Conservation (phyloP, 1,284 basidiomycete genomes). For the Ceratobasidium sp. region DNA sequence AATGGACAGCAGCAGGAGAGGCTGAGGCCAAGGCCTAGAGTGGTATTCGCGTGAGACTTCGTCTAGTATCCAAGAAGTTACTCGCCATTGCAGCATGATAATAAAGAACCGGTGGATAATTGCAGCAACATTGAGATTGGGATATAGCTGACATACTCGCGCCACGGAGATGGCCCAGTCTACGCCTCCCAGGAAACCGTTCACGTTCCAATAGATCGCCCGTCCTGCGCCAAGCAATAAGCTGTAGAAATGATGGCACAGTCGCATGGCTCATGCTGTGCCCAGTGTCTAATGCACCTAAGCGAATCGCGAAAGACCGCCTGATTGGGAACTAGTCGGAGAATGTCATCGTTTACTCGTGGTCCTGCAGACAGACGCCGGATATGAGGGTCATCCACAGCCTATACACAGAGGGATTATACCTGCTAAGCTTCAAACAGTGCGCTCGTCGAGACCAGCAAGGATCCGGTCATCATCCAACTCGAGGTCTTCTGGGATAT, state of each 20-base stretch:
- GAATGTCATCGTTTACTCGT: conserved; percentile 96
- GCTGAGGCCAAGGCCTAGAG: conserved; percentile 97
- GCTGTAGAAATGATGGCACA: neutral
- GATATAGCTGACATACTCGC: conserved; percentile 97
- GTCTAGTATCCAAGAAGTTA: no score
- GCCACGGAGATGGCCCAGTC: conserved; percentile 99
- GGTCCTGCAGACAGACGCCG: no score
- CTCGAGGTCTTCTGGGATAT: conserved; percentile 90
- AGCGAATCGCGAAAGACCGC: conserved; percentile 93
- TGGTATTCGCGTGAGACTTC: conserved; percentile 12
- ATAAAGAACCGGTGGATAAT: conserved; percentile 98
- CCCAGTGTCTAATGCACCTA: conserved; percentile 97
- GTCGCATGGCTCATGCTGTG: conserved; percentile 70
- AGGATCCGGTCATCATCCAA: conserved; percentile 91
- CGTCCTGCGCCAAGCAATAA: conserved; percentile 60
- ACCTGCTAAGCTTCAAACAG: conserved; percentile 94
- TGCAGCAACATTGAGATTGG: conserved; percentile 90
- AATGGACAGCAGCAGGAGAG: conserved; percentile 94
- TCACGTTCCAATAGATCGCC: conserved; percentile 98
- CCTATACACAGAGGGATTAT: conserved; percentile 47
- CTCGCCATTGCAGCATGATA: conserved; percentile 94
- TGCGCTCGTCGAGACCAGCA: conserved; percentile 92
- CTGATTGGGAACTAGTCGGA: conserved; percentile 96
- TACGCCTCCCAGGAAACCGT: conserved; percentile 97
- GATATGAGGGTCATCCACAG: conserved; percentile 33